Evolutionary conservation across 805 yeast genomes (phyloP).

Genomic region (Metschnikowia dekortorum): DNA sequence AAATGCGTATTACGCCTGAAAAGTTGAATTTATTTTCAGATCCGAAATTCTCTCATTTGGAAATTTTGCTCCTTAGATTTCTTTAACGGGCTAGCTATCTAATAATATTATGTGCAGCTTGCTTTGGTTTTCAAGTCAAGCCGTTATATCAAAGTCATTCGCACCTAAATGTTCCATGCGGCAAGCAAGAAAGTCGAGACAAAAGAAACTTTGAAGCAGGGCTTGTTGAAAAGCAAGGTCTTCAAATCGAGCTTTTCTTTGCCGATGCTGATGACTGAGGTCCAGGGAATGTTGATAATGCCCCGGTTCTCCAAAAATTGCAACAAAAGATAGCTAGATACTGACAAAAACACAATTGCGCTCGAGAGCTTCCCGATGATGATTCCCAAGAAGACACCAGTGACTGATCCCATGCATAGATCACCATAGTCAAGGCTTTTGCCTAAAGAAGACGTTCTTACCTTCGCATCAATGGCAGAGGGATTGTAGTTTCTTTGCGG

Average conservation of each 20-base stretch:
- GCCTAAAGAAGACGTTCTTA: conserved; percentile 25
- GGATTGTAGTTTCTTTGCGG: conserved; percentile 12
- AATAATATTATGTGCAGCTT: background rate
- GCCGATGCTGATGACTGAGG: conserved; percentile 29
- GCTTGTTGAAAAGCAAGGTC: conserved; percentile 51
- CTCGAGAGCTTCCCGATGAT: conserved; percentile 58
- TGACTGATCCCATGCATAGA: conserved; percentile 57
- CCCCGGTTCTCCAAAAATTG: conserved; percentile 58
- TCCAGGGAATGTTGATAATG: conserved; percentile 46
- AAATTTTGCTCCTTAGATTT: too few species aligned
- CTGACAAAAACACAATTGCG: conserved; percentile 46
- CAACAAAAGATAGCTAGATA: conserved; percentile 36
- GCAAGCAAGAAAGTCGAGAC: conserved; percentile 52
- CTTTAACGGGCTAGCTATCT: too few species aligned
- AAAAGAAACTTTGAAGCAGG: conserved; percentile 59
- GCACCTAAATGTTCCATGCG: conserved; percentile 43
- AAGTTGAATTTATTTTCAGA: too few species aligned
- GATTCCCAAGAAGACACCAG: conserved; percentile 56
- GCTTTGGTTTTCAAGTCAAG: background rate
- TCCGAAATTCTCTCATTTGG: too few species aligned
- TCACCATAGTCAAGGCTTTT: conserved; percentile 56
- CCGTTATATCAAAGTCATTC: background rate
- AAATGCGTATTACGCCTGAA: too few species aligned
- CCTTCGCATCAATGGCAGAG: conserved; percentile 8
- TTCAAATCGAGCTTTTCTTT: conserved; percentile 40